These are phyloP conservation scores for Triadica sebifera DNA, from an alignment of 345 rosid species.

Conservation along the genomic window DNA sequence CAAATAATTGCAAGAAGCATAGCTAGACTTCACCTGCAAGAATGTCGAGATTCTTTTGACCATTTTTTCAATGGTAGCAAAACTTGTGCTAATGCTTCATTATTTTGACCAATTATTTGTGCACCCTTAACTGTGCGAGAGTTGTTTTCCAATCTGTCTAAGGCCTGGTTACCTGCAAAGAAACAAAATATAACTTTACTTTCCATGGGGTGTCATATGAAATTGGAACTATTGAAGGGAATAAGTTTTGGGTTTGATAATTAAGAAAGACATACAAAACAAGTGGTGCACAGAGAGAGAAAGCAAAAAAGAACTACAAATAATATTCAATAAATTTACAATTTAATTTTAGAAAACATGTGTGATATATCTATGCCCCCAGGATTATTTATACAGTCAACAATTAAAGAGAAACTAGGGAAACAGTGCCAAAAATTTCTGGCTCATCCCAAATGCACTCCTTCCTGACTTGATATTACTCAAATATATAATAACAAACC, in stretches of 20 bases:
- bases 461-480: not conserved
- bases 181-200: conserved; percentile 5
- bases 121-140: conserved; percentile 91
- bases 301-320: not conserved
- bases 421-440: not conserved
- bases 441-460: not conserved
- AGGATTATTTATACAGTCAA: not conserved
- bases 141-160: conserved; percentile 76
- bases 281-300: not conserved
- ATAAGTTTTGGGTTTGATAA: not conserved
- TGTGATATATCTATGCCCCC: not conserved
- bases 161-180: conserved; percentile 52
- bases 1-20: not conserved
- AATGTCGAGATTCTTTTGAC: conserved; percentile 56
- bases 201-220: not conserved
- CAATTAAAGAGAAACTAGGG: not conserved
- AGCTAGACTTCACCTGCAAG: conserved; percentile 45
- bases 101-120: conserved; percentile 67
- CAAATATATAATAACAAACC: not conserved
- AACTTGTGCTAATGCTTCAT: conserved; percentile 55
- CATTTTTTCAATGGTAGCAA: conserved; percentile 68
- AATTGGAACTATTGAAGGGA: not conserved
- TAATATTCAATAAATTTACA: not conserved
- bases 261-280: not conserved
- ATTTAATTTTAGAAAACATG: not conserved